Evolutionary conservation across 1,284 basidiomycete genomes (phyloP).

Genomic region (Cryptococcus sp.): DNA sequence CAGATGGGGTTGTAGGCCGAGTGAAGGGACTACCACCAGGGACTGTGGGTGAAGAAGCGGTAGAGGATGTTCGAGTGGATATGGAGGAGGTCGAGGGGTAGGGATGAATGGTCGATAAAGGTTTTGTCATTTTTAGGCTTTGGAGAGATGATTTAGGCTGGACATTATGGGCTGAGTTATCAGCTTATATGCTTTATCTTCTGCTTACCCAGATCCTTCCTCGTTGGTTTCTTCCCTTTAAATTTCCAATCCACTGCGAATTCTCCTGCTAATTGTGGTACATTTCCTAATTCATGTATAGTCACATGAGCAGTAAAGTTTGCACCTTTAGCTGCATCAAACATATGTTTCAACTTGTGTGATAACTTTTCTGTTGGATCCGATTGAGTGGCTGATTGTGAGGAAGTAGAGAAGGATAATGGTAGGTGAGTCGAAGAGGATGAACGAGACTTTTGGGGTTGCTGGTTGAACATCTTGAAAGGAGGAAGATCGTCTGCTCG

Average conservation of each 20-base stretch:
- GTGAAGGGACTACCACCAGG: background rate
- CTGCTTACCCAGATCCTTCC: conserved; percentile 15
- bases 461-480: no score
- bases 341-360: conserved; percentile 23
- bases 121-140: background rate
- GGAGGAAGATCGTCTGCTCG: no score
- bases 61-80: conserved; percentile 14
- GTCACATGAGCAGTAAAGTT: conserved; percentile 29
- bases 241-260: conserved; percentile 40
- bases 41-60: conserved; percentile 9
- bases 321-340: conserved; percentile 27
- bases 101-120: conserved; percentile 5
- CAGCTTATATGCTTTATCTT: background rate
- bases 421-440: no score
- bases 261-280: conserved; percentile 37
- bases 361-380: conserved; percentile 2
- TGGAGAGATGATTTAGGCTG: conserved; percentile 1
- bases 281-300: conserved; percentile 39
- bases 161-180: background rate
- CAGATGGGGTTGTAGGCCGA: no score
- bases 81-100: conserved; percentile 11
- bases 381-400: no score
- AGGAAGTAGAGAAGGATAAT: no score
- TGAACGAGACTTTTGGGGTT: no score
- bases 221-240: conserved; percentile 26